phyloP scores from a whole-genome alignment of 192 early-diverging fungal genomes.

The Entophlyctis helioformis region DNA sequence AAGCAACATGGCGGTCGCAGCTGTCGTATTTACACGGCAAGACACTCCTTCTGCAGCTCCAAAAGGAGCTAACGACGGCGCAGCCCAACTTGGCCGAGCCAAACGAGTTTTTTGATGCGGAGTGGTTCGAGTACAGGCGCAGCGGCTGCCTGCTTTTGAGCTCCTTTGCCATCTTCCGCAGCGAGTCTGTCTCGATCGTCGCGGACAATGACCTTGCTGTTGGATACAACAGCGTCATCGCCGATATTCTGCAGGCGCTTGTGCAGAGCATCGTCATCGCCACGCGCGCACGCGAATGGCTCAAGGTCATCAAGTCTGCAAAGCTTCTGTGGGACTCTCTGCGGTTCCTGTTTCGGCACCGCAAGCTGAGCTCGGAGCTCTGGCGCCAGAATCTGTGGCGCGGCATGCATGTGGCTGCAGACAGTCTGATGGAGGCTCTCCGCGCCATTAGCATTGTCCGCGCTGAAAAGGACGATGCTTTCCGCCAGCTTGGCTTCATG shows the following conservation, averaged over 20 bases:
- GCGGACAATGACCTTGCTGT: too few relatives aligned
- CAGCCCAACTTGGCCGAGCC: too few relatives aligned
- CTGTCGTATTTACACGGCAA: slow-evolving; percentile 10
- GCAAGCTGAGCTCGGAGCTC: slow-evolving; percentile 13
- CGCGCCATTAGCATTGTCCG: slow-evolving; percentile 6
- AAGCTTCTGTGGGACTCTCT: slow-evolving; percentile 19
- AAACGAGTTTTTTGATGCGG: not conserved
- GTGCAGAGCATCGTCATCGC: slow-evolving; percentile 29
- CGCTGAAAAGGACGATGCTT: too few relatives aligned
- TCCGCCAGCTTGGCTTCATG: too few relatives aligned
- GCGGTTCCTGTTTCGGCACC: slow-evolving; percentile 3
- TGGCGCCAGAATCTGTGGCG: slow-evolving; percentile 20
- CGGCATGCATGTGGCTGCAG: slow-evolving; percentile 17
- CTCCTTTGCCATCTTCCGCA: not conserved
- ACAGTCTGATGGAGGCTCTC: slow-evolving; percentile 21
- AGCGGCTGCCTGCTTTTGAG: too few relatives aligned
- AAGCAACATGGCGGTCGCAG: slow-evolving; percentile 5
- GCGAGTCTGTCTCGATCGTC: too few relatives aligned
- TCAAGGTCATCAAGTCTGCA: slow-evolving; percentile 12
- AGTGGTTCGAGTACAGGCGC: slow-evolving; percentile 9
- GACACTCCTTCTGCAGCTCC: slow-evolving; percentile 8
- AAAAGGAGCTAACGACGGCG: slow-evolving; percentile 6
- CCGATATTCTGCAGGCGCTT: slow-evolving; percentile 24
- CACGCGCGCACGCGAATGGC: slow-evolving; percentile 13
- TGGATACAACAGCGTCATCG: too few relatives aligned